These are phyloP conservation scores for Fusarium succisae DNA, from an alignment of 2,329 filamentous ascomycete species.

Conservation along the genomic window DNA sequence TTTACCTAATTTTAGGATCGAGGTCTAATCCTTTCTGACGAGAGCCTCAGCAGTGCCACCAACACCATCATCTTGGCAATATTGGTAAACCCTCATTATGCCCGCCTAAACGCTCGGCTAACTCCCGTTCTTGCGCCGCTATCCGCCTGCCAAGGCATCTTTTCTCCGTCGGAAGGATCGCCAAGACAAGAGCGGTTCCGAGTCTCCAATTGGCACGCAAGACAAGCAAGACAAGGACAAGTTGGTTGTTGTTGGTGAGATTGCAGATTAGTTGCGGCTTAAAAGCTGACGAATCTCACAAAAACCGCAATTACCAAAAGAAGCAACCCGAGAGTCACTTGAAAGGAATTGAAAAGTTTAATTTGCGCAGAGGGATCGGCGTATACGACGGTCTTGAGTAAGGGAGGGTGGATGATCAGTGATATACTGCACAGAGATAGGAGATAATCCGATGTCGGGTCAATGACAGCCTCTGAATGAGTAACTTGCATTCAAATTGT, in stretches of 20 bases:
- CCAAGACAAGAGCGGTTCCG: background rate
- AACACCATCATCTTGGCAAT: background rate
- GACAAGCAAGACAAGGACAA: background rate
- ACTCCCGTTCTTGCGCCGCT: conserved; percentile 1
- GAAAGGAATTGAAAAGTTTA: background rate
- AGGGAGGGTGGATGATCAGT: background rate
- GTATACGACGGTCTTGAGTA: background rate
- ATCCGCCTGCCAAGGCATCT: conserved; percentile 14
- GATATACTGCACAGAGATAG: background rate
- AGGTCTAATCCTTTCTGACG: background rate
- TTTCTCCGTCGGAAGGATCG: background rate
- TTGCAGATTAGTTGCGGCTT: conserved; percentile 3
- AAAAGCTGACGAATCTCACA: background rate
- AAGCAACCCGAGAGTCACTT: background rate
- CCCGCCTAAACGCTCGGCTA: conserved; percentile 21
- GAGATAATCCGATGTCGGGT: background rate
- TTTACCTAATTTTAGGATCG: background rate
- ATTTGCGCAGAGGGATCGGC: background rate
- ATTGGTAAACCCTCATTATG: conserved; percentile 20
- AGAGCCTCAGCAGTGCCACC: background rate
- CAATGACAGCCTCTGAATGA: background rate
- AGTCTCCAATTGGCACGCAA: background rate
- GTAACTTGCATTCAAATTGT: background rate
- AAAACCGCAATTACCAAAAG: background rate
- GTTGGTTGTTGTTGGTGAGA: background rate